A percentile compares a stretch with the other conserved stretches of the same genome.
Conservation (phyloP, 805 yeast genomes). For the Myxozyma mucilagina region DNA sequence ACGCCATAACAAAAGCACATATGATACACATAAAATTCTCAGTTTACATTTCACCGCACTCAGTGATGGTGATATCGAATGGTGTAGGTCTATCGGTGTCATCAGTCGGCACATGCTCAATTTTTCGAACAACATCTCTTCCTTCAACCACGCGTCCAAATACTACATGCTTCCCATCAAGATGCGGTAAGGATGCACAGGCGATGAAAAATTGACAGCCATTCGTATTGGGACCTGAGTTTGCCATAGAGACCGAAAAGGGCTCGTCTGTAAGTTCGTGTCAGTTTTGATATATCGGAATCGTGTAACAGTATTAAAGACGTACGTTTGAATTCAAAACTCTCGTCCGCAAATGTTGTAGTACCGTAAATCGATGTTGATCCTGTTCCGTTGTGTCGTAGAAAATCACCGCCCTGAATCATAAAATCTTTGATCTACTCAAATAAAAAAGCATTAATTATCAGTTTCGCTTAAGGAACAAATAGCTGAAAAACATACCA, state of each 20-base stretch:
- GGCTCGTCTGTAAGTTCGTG: conserved; percentile 32
- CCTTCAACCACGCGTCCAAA: conserved; percentile 54
- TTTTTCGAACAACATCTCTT: conserved; percentile 38
- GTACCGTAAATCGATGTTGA: conserved; percentile 46
- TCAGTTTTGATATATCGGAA: background rate
- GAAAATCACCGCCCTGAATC: conserved; percentile 53
- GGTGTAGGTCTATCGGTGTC: conserved; percentile 39
- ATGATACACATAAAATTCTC: background rate
- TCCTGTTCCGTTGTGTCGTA: conserved; percentile 50
- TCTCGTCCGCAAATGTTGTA: conserved; percentile 49
- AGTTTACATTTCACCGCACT: conserved; percentile 44
- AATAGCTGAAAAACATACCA: conserved; percentile 9
- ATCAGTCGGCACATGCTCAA: conserved; percentile 41
- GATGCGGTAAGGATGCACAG: conserved; percentile 40
- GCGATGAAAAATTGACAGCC: conserved; percentile 61
- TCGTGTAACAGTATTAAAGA: background rate
- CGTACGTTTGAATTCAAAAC: conserved; percentile 41
- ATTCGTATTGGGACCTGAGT: conserved; percentile 61
- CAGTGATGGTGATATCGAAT: conserved; percentile 37
- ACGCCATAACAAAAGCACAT: no score
- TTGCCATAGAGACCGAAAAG: conserved; percentile 60
- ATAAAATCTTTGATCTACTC: conserved; percentile 45
- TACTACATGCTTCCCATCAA: conserved; percentile 53
- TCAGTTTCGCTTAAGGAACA: background rate
- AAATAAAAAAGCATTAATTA: background rate